Percentiles rank a stretch among this genome's conserved stretches.
Evolutionary conservation across 140 eudicot species (phyloP).

Genomic region (Bidens hawaiensis): DNA sequence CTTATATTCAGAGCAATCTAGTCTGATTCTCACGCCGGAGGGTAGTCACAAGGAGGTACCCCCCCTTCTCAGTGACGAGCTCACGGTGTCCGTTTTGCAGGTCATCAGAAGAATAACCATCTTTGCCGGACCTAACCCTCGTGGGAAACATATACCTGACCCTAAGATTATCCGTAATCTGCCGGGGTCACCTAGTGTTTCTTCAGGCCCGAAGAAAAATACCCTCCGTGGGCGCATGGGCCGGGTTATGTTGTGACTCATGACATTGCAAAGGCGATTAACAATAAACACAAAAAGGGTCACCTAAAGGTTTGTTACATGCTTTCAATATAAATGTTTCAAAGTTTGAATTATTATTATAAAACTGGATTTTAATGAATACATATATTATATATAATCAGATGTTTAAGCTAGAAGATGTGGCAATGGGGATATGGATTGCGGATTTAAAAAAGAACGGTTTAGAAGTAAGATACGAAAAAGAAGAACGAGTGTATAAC

Average conservation of each 20-base stretch:
- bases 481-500: slow-evolving; percentile 59
- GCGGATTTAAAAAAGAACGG: slow-evolving; percentile 69
- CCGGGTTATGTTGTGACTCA: slow-evolving; percentile 84
- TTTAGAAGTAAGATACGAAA: slow-evolving; percentile 53
- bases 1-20: no score
- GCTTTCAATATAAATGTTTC: not conserved
- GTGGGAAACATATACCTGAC: no score
- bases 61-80: no score
- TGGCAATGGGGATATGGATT: slow-evolving; percentile 97
- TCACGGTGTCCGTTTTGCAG: no score
- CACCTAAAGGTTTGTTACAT: slow-evolving; percentile 49
- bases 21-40: no score
- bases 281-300: slow-evolving; percentile 62
- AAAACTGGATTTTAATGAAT: not conserved
- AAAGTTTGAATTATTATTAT: not conserved
- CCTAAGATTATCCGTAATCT: no score
- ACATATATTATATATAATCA: slow-evolving; percentile 26
- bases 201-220: no score
- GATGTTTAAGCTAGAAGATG: slow-evolving; percentile 96
- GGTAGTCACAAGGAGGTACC: no score
- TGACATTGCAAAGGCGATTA: slow-evolving; percentile 76
- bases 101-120: no score
- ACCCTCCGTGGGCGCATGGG: slow-evolving; percentile 99
- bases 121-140: no score
- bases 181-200: no score